A percentile compares a stretch with the other conserved stretches of the same genome.
Evolutionary conservation across 495 filamentous ascomycete species (phyloP).

Genomic region (Aspergillus asperescens): DNA sequence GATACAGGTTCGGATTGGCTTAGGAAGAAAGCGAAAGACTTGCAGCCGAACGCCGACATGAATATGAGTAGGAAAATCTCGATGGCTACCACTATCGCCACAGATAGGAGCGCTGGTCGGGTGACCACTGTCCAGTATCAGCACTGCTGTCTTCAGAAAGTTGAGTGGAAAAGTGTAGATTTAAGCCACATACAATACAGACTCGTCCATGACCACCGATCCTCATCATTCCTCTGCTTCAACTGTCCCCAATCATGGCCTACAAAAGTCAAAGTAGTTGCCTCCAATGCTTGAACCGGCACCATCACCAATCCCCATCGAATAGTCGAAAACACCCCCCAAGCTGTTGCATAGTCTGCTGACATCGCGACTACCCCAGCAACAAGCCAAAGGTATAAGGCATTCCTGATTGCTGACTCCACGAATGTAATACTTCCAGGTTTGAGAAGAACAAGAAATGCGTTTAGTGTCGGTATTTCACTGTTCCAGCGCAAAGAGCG

Average conservation of each 20-base stretch:
- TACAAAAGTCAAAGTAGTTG: slow-evolving; percentile 58
- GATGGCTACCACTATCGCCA: slow-evolving; percentile 45
- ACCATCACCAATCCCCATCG: slow-evolving; percentile 79
- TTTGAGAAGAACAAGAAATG: slow-evolving; percentile 46
- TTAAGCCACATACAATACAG: slow-evolving; percentile 27
- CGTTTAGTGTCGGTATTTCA: slow-evolving; percentile 29
- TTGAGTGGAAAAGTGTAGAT: neutral
- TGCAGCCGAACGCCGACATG: slow-evolving; percentile 53
- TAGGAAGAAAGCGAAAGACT: slow-evolving; percentile 56
- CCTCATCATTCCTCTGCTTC: slow-evolving; percentile 32
- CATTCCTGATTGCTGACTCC: slow-evolving; percentile 63
- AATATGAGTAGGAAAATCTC: slow-evolving; percentile 61
- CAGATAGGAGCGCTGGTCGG: slow-evolving; percentile 51
- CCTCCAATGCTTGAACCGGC: slow-evolving; percentile 62
- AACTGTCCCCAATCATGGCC: slow-evolving; percentile 62
- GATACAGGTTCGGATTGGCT: slow-evolving; percentile 52
- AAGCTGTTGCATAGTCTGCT: slow-evolving; percentile 62
- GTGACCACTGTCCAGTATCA: slow-evolving; percentile 33
- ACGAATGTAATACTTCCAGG: slow-evolving; percentile 55
- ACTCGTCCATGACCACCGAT: slow-evolving; percentile 31
- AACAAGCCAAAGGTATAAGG: slow-evolving; percentile 71
- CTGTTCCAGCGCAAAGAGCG: neutral
- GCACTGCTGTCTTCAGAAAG: neutral
- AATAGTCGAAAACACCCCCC: slow-evolving; percentile 72
- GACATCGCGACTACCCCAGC: slow-evolving; percentile 58